Base-by-base conservation (phyloP, 495 filamentous ascomycete genomes). In the Thermothielavioides terrestris region DNA sequence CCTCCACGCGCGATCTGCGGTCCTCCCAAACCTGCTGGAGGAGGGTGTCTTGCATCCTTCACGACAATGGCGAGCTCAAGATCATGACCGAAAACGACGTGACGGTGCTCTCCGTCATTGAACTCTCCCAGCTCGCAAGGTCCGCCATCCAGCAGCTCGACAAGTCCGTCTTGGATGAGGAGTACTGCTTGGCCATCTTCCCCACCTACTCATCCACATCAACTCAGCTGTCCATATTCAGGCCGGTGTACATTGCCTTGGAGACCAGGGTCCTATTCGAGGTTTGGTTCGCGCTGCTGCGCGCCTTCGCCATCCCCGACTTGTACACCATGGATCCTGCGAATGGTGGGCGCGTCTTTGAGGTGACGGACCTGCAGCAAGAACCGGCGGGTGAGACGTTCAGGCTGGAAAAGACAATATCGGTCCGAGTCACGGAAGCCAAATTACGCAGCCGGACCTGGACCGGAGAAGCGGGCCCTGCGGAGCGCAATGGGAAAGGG, bases 31-130 rank as follows among this genome's bases (percentile, higher is more conserved):
- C 67, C 17, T 64, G 83, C 10, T 96, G 92, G 94, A 79, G 85
- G 56, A 80, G 76, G 47, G 86, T 97, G 27, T 95, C 89, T 39
- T 95, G 91, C 70, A 94, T 89, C 32, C 71, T 99, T 15, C 85
- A 94, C 53, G 92, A 95, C 61, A 97, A 96, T 62, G 92, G 92
- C 38, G 84, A 90, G 62, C 88, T 99, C 59, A 94, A 90, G 63
- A 76, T 99, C 11, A 84, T 85, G 67, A 83, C 84, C 8, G 91
- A 95, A 51, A 77, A 83, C 40, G 88, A 94, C 51, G 80, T 86
- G 35, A 80, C 80, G 1, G 71, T 90, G 2, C 77, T 96, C 20
- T 82, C 85, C 15, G 77, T 85, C 44, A 84, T 99, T 42, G 89
- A 94, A 50, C 69, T 99, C n/a, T 85, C 88, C 18, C 88, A 94